Conservation (phyloP, 371 early-diverging fungal genomes). For the Mucor racemosus region DNA sequence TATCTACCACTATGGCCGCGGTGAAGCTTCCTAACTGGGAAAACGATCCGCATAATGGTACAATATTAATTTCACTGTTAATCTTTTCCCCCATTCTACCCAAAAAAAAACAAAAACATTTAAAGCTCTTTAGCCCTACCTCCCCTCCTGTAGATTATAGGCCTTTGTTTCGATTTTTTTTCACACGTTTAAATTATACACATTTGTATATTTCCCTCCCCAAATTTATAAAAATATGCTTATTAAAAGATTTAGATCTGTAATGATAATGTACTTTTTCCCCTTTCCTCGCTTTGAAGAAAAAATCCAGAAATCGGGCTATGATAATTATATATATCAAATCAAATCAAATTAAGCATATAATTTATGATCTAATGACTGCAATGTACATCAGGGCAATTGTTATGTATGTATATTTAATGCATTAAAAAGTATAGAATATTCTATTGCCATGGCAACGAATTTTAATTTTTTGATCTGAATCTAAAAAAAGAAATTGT, state of each 20-base stretch:
- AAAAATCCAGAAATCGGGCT: neutral
- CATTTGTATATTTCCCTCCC: neutral
- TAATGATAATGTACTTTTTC: neutral
- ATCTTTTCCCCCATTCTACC: slow-evolving; percentile 4
- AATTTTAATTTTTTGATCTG: neutral
- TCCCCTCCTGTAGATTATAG: neutral
- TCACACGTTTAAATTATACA: slow-evolving; percentile 4
- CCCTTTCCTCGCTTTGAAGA: neutral
- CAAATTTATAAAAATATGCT: neutral
- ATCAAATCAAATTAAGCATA: neutral
- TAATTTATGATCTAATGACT: neutral
- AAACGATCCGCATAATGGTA: slow-evolving; percentile 29
- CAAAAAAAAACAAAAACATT: slow-evolving; percentile 7
- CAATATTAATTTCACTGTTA: slow-evolving; percentile 1
- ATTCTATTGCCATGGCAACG: neutral
- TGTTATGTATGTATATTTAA: neutral
- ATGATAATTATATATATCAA: neutral
- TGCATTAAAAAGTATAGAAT: neutral
- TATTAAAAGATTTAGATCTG: neutral
- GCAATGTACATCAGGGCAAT: neutral
- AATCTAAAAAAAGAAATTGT: neutral
- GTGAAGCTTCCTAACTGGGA: slow-evolving; percentile 26
- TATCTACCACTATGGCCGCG: slow-evolving; percentile 19
- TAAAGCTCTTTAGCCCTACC: neutral
- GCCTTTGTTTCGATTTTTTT: neutral